Percentiles rank a stretch among this genome's conserved stretches.
Evolutionary conservation across 1,284 basidiomycete species (phyloP).

Genomic region (Ganoderma lucidum): DNA sequence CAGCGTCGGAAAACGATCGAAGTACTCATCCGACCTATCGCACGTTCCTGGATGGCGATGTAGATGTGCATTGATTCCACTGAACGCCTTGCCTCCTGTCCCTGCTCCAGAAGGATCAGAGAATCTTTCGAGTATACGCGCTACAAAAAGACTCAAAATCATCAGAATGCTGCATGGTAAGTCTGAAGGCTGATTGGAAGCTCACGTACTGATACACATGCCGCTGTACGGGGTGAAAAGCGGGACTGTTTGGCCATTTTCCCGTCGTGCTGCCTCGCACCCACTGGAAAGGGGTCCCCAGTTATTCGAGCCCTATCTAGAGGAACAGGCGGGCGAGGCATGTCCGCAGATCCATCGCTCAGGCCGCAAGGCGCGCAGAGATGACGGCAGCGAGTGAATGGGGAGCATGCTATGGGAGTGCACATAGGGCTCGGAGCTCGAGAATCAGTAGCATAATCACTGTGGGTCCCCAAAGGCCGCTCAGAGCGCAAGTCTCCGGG

Average conservation of each 20-base stretch:
- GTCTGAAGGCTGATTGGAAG: no score
- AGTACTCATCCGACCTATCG: not conserved
- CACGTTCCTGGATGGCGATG: conserved; percentile 5
- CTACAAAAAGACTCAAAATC: not conserved
- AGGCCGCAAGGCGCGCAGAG: not conserved
- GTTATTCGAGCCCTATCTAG: conserved; percentile 8
- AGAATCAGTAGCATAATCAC: not conserved
- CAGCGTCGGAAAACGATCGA: conserved; percentile 13
- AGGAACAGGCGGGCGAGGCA: conserved; percentile 10
- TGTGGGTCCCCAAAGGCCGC: conserved; percentile 7
- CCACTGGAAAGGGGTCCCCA: conserved; percentile 14
- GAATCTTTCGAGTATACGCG: not conserved
- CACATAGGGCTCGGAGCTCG: not conserved
- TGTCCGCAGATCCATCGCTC: conserved; percentile 10
- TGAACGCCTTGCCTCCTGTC: not conserved
- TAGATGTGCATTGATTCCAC: not conserved
- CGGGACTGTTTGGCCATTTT: not conserved
- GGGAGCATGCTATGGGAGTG: not conserved
- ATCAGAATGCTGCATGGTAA: not conserved
- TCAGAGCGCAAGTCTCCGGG: conserved; percentile 11
- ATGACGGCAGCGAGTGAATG: conserved; percentile 15
- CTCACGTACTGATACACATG: not conserved
- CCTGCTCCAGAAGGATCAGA: conserved; percentile 9
- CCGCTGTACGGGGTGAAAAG: not conserved
- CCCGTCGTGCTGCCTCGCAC: conserved; percentile 12